These are phyloP conservation scores for Fusarium sp. DNA, from an alignment of 2,329 filamentous ascomycete species.

Conservation along the genomic window DNA sequence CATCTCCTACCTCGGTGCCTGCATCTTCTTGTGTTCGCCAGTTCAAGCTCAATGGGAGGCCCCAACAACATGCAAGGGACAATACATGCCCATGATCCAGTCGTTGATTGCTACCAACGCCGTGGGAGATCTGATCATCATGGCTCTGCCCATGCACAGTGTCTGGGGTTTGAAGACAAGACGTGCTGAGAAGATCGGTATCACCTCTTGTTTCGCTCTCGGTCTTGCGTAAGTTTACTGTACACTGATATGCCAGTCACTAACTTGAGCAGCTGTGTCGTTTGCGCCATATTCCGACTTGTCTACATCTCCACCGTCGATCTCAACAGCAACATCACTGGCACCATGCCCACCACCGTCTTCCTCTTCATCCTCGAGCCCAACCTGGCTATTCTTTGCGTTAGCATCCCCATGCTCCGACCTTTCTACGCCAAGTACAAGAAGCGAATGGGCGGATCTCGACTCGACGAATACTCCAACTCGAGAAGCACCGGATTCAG, in stretches of 20 bases:
- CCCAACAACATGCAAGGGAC: conserved; percentile 47
- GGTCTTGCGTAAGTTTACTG: conserved; percentile 51
- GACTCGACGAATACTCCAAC: conserved; percentile 46
- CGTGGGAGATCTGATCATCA: conserved; percentile 54
- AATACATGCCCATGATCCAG: conserved; percentile 54
- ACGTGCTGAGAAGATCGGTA: conserved; percentile 53
- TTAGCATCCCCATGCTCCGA: conserved; percentile 58
- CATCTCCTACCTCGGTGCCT: conserved; percentile 55
- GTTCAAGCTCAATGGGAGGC: conserved; percentile 59
- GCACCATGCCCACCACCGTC: conserved; percentile 56
- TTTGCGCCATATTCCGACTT: conserved; percentile 56
- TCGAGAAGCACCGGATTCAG: conserved; percentile 36
- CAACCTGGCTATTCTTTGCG: conserved; percentile 56
- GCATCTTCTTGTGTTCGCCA: conserved; percentile 61
- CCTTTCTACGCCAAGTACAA: conserved; percentile 52
- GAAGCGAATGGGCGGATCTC: conserved; percentile 50
- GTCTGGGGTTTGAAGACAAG: conserved; percentile 56
- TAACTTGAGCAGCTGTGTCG: conserved; percentile 50
- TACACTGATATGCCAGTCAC: accelerated
- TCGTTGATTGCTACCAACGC: conserved; percentile 55
- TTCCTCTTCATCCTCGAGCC: conserved; percentile 57
- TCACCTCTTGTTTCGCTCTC: conserved; percentile 53
- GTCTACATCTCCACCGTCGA: conserved; percentile 55
- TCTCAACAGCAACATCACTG: conserved; percentile 52
- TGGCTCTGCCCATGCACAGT: conserved; percentile 53